Base-by-base conservation (phyloP, 1,139 yeast species). In the Magnusiomyces tetraspermus region DNA sequence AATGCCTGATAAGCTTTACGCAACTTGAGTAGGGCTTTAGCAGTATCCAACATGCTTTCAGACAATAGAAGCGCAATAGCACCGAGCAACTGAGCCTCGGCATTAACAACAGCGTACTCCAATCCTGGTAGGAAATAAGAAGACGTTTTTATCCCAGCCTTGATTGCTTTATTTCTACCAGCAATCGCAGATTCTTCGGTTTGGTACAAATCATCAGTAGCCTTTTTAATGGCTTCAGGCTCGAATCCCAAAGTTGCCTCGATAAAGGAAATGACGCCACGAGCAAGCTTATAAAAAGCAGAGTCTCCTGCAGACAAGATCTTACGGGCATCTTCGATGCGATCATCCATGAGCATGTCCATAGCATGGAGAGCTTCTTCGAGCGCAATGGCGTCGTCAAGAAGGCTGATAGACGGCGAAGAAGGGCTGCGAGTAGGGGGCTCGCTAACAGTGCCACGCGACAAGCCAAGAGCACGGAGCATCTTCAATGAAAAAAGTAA, bases 241-340 rank as follows among this genome's bases (percentile, higher is more conserved):
- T 90, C 97, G 67, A 90, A 89, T 10, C 97, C 96, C 44, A 90
- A 71, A 0, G 96, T 88, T 3, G 97, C 97, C 68, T 90, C 96
- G 53, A 90, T 75, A 62, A 90, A 90, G 60, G 82, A 83, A 70
- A 87, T 82, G 23, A 90, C 96, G 44, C 97, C 97, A 43, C 78
- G 73, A 0, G 96, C 97, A 50, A 90, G 73, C 51, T 56, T 58
- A 50, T 60, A 63, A 55, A 52, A 67, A 11, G 71, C 70, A 30
- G 69, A 65, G 30, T 75, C 67, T 51, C 77, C 77, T 15, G 70
- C 65, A 51, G 71, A 64, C 47, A 88, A 71, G 40, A 87, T 66
- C 28, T 72, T 68, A 19, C 80, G 71, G 0, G 96, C 96, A 60
- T 82, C 83, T n/a, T 75, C 71, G 0, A 94, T 77, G 53, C 94